Evolutionary conservation across 345 rosid species (phyloP).

Genomic region (Ceriops zippeliana): DNA sequence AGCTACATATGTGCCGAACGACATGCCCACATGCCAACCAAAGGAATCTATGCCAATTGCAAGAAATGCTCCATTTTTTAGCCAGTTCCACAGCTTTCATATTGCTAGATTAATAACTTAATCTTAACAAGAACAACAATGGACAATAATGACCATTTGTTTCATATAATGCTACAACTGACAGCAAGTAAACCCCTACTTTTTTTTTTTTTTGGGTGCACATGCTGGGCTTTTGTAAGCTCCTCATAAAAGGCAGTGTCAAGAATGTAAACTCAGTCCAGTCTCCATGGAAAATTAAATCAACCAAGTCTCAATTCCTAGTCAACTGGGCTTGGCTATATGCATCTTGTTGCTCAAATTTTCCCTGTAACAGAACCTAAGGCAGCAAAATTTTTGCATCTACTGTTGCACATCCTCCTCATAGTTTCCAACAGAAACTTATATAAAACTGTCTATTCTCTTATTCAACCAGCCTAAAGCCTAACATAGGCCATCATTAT

Average conservation of each 20-base stretch:
- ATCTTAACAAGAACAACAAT: no score
- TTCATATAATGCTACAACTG: no score
- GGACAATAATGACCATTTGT: no score
- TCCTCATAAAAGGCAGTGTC: neutral
- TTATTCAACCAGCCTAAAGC: neutral
- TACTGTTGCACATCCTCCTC: neutral
- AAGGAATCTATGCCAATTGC: no score
- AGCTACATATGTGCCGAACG: no score
- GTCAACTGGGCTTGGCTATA: neutral
- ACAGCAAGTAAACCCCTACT: no score
- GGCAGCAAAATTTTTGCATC: neutral
- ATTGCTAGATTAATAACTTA: no score
- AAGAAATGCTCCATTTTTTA: no score
- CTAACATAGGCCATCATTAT: neutral
- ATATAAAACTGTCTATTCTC: neutral
- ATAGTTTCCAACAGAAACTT: neutral
- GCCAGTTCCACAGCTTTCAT: no score
- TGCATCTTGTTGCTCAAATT: neutral
- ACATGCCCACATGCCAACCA: no score
- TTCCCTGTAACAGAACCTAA: neutral
- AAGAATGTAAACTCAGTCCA: neutral
- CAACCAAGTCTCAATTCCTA: neutral
- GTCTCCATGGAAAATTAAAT: neutral
- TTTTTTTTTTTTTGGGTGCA: neutral
- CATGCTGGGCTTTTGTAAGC: neutral